Base-by-base conservation (phyloP, 768 basidiomycete genomes). In the Auricularia sp. region DNA sequence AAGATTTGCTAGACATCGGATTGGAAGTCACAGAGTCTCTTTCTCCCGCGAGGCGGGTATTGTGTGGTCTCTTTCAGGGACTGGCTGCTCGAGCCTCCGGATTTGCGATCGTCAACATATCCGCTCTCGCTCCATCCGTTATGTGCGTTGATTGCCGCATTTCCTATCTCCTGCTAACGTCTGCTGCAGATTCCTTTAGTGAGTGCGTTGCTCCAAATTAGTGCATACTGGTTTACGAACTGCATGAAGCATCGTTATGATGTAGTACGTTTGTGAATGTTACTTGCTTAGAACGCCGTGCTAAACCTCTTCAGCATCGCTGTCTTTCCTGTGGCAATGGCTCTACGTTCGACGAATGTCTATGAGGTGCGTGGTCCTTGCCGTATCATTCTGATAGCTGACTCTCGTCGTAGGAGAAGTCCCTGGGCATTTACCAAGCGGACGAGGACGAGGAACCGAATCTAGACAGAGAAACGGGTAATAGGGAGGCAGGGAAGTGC, bases 61-160 rank as follows among this genome's bases (percentile, higher is more conserved):
- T 86, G 42, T 83, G 83, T 44, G 95, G 91, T 3, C 70, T 95
- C 11, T 75, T 96, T 39, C 96, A 98, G 72, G 87, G 87, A 0
- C 75, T 59, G 16, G 56, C 88, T 16, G 93, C 96, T n/a, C 85
- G 96, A 63, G 87, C 93, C 1, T 87, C 93, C 0, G 96, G 96
- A 0, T 98, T 98, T 71, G 79, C 77, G 1, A 85, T 88, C n/a
- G 85, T 99, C 1, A 75, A 83, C 2, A 68, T 97, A 29, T 78
- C 84, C 18, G 75, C 81, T 16, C 74, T 96, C 4, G 92, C 93
- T 1, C 94, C 96, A 4, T 95, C 89, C 42, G 87, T 97, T 64
- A 88, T 96, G 90, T 90, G 71, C 64, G 87, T 78, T 16, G 39
- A 29, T 16, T 18, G 56, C 10, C 33, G 29, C 62, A n/a, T 61